These are phyloP conservation scores for Glycine tomentella DNA, from an alignment of 306 rosid species.

Conservation along the genomic window DNA sequence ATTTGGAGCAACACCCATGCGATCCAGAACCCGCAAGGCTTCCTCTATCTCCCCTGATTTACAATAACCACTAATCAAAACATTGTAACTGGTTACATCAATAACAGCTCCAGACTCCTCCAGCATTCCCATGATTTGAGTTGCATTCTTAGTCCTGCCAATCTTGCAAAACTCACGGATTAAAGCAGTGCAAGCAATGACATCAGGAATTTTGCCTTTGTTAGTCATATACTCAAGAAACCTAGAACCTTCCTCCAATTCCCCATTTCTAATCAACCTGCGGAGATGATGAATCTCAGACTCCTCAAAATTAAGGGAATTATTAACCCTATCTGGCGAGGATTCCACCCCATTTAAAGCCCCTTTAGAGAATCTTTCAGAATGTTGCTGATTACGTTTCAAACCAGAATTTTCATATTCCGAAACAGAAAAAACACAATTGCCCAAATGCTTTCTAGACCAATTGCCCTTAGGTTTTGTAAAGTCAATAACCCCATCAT, in stretches of 20 bases:
- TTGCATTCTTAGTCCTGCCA: conserved; percentile 73
- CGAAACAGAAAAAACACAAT: conserved; percentile 50
- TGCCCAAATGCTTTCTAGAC: conserved; percentile 43
- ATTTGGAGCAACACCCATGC: conserved; percentile 75
- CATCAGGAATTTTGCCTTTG: conserved; percentile 68
- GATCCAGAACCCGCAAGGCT: conserved; percentile 69
- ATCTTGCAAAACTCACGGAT: conserved; percentile 72
- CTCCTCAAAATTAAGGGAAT: conserved; percentile 61
- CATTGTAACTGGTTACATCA: conserved; percentile 79
- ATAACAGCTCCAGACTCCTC: conserved; percentile 73
- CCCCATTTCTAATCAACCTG: conserved; percentile 68
- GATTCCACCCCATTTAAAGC: conserved; percentile 51
- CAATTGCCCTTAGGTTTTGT: conserved; percentile 39
- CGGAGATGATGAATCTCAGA: conserved; percentile 63
- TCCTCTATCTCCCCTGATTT: conserved; percentile 72
- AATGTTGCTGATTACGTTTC: conserved; percentile 53
- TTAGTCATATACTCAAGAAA: conserved; percentile 65
- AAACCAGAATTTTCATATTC: conserved; percentile 56
- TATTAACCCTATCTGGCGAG: conserved; percentile 28
- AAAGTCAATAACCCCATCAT: conserved; percentile 41
- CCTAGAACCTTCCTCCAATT: conserved; percentile 70
- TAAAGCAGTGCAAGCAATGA: conserved; percentile 70
- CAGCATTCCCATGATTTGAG: conserved; percentile 64
- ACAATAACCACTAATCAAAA: conserved; percentile 50
- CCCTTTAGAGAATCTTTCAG: conserved; percentile 43